Percentiles rank a stretch among this genome's conserved stretches.
Conservation (phyloP, 2,329 filamentous ascomycete species). For the Cladobotryum mycophilum region DNA sequence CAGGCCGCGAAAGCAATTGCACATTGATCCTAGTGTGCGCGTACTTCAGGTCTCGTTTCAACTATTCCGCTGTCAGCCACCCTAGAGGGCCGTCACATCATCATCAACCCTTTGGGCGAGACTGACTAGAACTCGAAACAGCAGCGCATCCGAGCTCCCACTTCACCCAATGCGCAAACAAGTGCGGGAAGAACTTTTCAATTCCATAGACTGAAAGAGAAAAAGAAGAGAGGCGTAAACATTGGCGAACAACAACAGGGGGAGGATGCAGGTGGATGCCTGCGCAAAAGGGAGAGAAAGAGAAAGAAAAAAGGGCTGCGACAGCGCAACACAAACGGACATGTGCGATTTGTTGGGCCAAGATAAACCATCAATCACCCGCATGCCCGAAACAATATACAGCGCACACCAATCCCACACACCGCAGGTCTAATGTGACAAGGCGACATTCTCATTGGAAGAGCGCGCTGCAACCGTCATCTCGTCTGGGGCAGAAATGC, state of each 20-base stretch:
- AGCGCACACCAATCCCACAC: conserved; percentile 9
- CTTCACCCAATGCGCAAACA: background rate
- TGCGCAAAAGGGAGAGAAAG: background rate
- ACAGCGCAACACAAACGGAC: background rate
- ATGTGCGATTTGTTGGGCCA: conserved; percentile 7
- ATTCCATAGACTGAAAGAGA: too few relatives aligned
- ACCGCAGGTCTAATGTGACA: conserved; percentile 5
- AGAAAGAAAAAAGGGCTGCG: conserved; percentile 1
- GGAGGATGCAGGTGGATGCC: background rate
- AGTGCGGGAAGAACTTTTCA: too few relatives aligned
- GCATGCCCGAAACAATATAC: conserved; percentile 11
- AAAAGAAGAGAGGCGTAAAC: too few relatives aligned
- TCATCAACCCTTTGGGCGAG: background rate
- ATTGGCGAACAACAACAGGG: too few relatives aligned
- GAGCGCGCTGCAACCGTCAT: conserved; percentile 6
- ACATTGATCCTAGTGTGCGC: conserved; percentile 1
- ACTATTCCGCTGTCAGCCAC: conserved; percentile 1
- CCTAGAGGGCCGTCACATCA: background rate
- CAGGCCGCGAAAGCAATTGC: background rate
- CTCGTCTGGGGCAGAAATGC: conserved; percentile 11
- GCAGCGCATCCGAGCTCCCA: background rate
- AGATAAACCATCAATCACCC: conserved; percentile 7
- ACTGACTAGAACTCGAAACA: conserved; percentile 2
- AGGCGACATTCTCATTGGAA: conserved; percentile 8
- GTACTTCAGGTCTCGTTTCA: conserved; percentile 3